Base-by-base conservation (phyloP, 1,284 basidiomycete species). In the Laetiporus sulphureus region DNA sequence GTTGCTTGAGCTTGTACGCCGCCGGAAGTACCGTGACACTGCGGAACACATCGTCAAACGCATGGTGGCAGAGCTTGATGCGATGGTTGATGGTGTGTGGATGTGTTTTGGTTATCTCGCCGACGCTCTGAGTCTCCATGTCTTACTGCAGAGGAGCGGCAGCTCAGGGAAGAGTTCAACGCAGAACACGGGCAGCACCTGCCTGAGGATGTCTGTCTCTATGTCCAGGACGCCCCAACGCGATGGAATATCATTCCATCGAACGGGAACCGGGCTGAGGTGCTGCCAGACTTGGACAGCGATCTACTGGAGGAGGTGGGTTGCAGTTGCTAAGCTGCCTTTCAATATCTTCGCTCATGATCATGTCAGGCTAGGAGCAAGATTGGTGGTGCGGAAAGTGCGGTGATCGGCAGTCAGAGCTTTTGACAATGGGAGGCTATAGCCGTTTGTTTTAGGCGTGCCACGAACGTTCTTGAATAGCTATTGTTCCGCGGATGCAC, bases 181-280 rank as follows among this genome's bases (percentile, higher is more conserved):
- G 65, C 66, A 2, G 75, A 79, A 40, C 77, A 89, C 42, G 84
- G 84, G 0, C 69, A 69, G 13, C 75, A 83, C 55, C 69, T 90
- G 2, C 86, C 87, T 1, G 72, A 78, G 47, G 86, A 90, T 53
- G 69, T 90, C 30, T 89, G 85, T 57, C 62, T 86, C 7, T 83
- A 73, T 46, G 77, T 88, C 38, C 75, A 75, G 48, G 83, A 87
- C 53, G 60, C 72, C 13, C 87, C 86, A 5, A 85, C 82, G 30
- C 67, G 68, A 39, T 87, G 80, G 79, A 72, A 79, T 43, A 66
- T 87, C 13, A 55, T 72, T 1, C 79, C 83, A 0, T 67, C 63
- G 57, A 62, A 69, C 32, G 75, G 74, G 4, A 75, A 79, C 35
- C 49, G 56, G 10, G 55, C 62, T 11, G 83, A 87, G 57, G 61